phyloP scores from a whole-genome alignment of 73 alveolate species.

The Paramecium octaurelia region DNA sequence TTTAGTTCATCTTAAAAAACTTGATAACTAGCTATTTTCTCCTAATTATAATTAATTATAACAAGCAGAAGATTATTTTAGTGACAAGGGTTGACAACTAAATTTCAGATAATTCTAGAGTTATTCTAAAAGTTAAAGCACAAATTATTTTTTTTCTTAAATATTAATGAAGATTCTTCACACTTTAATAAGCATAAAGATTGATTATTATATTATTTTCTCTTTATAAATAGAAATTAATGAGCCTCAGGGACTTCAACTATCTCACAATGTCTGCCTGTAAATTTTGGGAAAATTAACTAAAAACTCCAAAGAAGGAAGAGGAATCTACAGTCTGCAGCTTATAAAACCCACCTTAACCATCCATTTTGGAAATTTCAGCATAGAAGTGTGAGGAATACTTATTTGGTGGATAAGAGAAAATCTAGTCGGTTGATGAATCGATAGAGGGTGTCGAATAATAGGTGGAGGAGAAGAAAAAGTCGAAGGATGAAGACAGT shows the following conservation, averaged over 20 bases:
- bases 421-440: background rate
- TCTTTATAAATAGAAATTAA: background rate
- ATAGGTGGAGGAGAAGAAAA: background rate
- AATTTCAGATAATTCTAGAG: background rate
- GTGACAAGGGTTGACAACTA: background rate
- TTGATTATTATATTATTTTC: background rate
- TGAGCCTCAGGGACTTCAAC: background rate
- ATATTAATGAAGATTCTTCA: background rate
- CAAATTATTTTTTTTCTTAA: background rate
- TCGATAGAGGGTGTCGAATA: background rate
- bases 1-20: no score
- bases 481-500: background rate
- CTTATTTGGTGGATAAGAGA: background rate
- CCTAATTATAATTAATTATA: no score
- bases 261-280: background rate
- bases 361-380: background rate
- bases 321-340: background rate
- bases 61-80: no score
- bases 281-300: background rate
- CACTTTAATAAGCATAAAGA: background rate
- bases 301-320: background rate
- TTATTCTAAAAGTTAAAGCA: background rate
- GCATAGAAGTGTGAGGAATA: slow-evolving; percentile 21
- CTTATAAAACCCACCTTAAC: background rate
- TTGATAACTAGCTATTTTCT: no score